A percentile compares a stretch with the other conserved stretches of the same genome.
Conservation (phyloP, 192 early-diverging fungal genomes). For the Dispira simplex region DNA sequence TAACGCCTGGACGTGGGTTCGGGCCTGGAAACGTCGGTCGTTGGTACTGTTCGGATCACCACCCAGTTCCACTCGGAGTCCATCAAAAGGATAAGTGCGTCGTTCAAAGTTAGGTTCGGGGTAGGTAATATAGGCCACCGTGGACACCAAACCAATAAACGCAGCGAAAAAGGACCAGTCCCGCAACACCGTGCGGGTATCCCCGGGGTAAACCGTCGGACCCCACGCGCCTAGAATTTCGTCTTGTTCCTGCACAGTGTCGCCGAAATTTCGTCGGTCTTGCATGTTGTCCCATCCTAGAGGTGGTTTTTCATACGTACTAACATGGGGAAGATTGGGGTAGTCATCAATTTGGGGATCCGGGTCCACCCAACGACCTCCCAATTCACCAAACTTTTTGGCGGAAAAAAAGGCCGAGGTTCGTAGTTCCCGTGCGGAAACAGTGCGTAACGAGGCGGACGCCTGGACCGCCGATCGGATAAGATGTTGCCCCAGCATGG, state of each 20-base stretch:
- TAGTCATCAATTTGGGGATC: slow-evolving; percentile 65
- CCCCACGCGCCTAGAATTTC: slow-evolving; percentile 52
- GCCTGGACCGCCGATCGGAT: background rate
- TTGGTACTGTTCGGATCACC: background rate
- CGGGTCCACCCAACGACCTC: slow-evolving; percentile 18
- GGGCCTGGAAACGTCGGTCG: background rate
- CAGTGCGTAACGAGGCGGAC: background rate
- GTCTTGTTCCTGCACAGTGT: slow-evolving; percentile 53
- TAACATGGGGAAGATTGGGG: slow-evolving; percentile 50
- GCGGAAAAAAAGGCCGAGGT: background rate
- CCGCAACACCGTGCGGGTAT: slow-evolving; percentile 6
- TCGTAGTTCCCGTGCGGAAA: background rate
- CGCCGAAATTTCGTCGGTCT: slow-evolving; percentile 62
- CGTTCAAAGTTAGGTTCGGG: background rate
- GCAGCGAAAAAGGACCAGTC: background rate
- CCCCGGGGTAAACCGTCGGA: slow-evolving; percentile 37
- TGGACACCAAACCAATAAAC: slow-evolving; percentile 2
- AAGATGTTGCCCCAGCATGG: background rate
- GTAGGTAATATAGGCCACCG: background rate
- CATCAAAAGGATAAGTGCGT: slow-evolving; percentile 3
- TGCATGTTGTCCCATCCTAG: slow-evolving; percentile 56
- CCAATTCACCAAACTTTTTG: background rate
- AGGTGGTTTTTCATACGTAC: slow-evolving; percentile 40
- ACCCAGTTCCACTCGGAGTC: slow-evolving; percentile 8
- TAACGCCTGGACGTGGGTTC: background rate